Evolutionary conservation across 1,284 basidiomycete species (phyloP), one percentile per base, ranked within the genome.

Genomic region (Malassezia pachydermatis): DNA sequence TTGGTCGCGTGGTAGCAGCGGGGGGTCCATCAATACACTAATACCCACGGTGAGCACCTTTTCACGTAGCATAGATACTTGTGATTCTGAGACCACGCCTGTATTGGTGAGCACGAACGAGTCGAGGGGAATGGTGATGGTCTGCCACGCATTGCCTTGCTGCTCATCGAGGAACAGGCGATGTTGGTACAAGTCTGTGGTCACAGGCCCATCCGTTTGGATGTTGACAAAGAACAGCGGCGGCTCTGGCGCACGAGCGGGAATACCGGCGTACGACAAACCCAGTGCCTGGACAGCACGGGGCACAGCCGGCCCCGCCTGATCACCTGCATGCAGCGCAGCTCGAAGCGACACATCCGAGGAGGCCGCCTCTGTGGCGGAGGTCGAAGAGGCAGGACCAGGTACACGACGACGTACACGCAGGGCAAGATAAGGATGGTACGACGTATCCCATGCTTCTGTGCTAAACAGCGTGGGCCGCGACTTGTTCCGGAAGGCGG

Each of bases 181-280:
- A 64, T 92, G 88, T 65, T 90, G 88, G 81, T 87, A 92, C 17
- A 92, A 75, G 71, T 89, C 87, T 28, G 73, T 74, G 57, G 70
- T 67, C 13, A 76, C 73, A 2, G 83, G 81, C 1, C 75, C 74
- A 1, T 84, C 84, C 2, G 87, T 89, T 71, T 90, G 88, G 25
- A 92, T 74, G 70, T 92, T 92, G 50, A 88, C 84, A 62, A 84
- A 76, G 49, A 60, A 70, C 27, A 75, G 74, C 72, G 61, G 73
- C n/a, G 54, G 61, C 3, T 51, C 59, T 23, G 47, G 52, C 51
- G 56, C 55, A 34, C 44, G 60, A 28, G 46, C 27, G 10, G 40
- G 17, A 28, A 23, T 16, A 6, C 37, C 24, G 19, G 37, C 23
- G 14, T 41, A 20, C 4, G 19, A 52, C 49, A 59, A 45, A 22